Base-by-base conservation (phyloP, 345 rosid species). In the Melaleuca quinquenervia region DNA sequence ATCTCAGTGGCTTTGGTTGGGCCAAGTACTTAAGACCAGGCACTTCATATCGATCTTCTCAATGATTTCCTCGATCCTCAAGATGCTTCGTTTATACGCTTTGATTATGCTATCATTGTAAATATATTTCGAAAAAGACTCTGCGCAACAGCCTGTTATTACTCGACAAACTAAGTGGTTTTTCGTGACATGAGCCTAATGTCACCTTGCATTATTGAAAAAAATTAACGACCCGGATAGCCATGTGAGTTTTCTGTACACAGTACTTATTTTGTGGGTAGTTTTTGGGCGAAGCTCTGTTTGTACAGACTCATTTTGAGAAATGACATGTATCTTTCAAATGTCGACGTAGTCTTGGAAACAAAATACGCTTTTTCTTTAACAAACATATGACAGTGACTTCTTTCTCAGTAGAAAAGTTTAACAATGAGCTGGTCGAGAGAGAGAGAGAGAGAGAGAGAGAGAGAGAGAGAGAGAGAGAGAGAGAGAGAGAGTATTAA, bases 1-100 rank as follows among this genome's bases (percentile, higher is more conserved):
- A 16, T 76, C 44, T 84, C 29, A 84, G n/a, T 29, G 60, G 48
- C 83, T n/a, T 27, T 80, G 60, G 26, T 6, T 84, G 50, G 54
- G 82, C 51, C 44, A 83, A 52, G 58, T 22, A 21, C 52, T n/a
- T 83, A 86, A 86, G 70, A 70, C 76, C 41, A 91, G 91, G 52
- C 93, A 91, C 82, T 85, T 82, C 60, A 90, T 91, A 76, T 94
- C 96, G 98, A 62, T 62, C 44, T 62, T 70, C 48, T 70, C 44
- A 18, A 16, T 70, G 78, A 70, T 70, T 32, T 36, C 24, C 48
- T 70, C 48, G 4, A 70, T 70, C 78, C 48, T 70, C 44, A 18
- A 6, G 24, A 32, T 32, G 76, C 78, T 21, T 70, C 3, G 78
- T 32, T 70, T 11, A 36, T 3, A 70, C 45, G 8, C 78, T 70